Base-by-base conservation (phyloP, 768 basidiomycete genomes). In the Suillus paluster region DNA sequence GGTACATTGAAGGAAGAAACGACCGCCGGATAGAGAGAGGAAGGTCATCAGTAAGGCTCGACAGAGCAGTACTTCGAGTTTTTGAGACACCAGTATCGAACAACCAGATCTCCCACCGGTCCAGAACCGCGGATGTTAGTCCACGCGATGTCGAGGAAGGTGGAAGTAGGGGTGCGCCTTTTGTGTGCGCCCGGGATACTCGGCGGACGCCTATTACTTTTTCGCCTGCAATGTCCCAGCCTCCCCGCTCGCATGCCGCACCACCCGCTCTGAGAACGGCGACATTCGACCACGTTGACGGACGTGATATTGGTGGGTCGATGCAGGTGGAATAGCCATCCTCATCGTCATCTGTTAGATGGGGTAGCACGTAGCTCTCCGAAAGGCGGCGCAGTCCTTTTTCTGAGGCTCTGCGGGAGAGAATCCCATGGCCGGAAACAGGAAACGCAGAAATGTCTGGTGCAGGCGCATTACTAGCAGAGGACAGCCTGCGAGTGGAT, bases 101-200 rank as follows among this genome's bases (percentile, higher is more conserved):
- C 42, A 80, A 82, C 93, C 93, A 95, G 33, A 90, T 66, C 66
- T 95, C 92, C 93, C 93, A 95, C 58, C 92, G 79, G 60, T 93
- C 90, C 44, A 94, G 74, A 27, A 86, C 87, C 12, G 88, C 81
- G 33, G 77, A 67, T 21, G 89, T 86, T 62, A 94, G 74, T 15
- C 89, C 90, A 50, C 57, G 62, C 21, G 25, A 62, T 57, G 57
- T 57, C 30, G 66, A 59, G 23, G 68, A 61, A 38, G 71, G 66
- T 7, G 61, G 25, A 52, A 53, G 48, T 11, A 61, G 52, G 0
- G 61, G 61, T 15, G 63, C 45, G 17, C 59, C 27, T 71, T 70
- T 80, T 49, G 67, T 70, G 72, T 76, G 67, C 15, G 76, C 64
- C 55, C 90, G 83, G 14, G 87, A 80, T 66, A 82, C 86, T 55